These are phyloP conservation scores for Blastobotrys ciferrii DNA, from an alignment of 1,139 yeast genomes.

Conservation along the genomic window DNA sequence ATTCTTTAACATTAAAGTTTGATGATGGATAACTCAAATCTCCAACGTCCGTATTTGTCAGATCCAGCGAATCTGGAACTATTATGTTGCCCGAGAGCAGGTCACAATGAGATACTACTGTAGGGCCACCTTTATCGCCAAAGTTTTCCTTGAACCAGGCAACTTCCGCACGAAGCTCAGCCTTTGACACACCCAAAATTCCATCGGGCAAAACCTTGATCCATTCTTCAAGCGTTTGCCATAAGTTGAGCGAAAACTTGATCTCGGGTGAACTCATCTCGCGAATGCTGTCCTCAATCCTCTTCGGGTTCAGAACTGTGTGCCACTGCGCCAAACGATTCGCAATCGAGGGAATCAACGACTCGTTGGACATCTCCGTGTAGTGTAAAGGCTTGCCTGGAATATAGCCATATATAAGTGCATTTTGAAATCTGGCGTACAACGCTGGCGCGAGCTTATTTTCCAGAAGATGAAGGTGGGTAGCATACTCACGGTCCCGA, in stretches of 20 bases:
- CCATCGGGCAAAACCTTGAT: constrained; percentile 52
- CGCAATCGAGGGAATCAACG: constrained; percentile 58
- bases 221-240: constrained; percentile 65
- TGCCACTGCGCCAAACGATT: constrained; percentile 76
- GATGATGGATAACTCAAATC: constrained; percentile 2
- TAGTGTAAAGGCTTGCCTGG: constrained; percentile 65
- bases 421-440: constrained; percentile 68
- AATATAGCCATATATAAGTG: constrained; percentile 68
- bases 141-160: constrained; percentile 50
- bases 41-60: constrained; percentile 1
- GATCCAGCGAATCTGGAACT: constrained; percentile 46
- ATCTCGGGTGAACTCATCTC: constrained; percentile 3
- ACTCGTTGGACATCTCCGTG: constrained; percentile 49
- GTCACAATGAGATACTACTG: constrained; percentile 69
- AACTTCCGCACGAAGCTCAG: constrained; percentile 50
- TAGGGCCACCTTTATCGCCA: constrained; percentile 42
- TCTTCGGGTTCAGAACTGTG: constrained; percentile 41
- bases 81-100: constrained; percentile 70
- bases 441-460: constrained; percentile 67
- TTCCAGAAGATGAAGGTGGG: constrained; percentile 62
- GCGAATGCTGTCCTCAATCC: constrained; percentile 51
- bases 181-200: constrained; percentile 26
- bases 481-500: constrained; percentile 71
- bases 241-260: constrained; percentile 42
- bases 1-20: constrained; percentile 2